Evolutionary conservation across 495 filamentous ascomycete genomes (phyloP), one percentile per base, ranked within the genome.

Genomic region (Amniculicola lignicola): DNA sequence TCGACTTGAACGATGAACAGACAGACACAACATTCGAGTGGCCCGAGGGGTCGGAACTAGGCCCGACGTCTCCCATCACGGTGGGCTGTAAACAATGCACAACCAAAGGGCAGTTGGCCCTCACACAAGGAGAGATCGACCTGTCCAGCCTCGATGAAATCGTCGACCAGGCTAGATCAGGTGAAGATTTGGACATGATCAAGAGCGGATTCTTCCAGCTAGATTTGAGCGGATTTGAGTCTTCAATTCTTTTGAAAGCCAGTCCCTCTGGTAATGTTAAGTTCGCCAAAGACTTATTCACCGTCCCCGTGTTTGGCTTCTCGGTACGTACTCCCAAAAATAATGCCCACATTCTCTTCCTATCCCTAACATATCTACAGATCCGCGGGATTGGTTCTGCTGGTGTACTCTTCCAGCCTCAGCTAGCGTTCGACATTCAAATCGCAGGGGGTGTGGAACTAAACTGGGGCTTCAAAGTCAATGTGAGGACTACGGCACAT

Each of bases 121-220:
- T 53, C 6, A 53, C 49, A 21, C 49, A 53, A 38, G 49, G 49
- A 1, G 36, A 53, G 15, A 29, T 53, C 16, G 37, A 53, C 1
- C 5, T 53, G n/a, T 15, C 24, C 2, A 5, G 24, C 16, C 12
- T 38, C 15, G 16, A 19, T 21, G 49, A 53, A 16, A 7, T 53
- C 3, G 19, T n/a, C 9, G 12, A 29, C 23, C 21, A 42, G 14
- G 18, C 16, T 28, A 38, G 19, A n/a, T 10, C 9, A 2, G 36
- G 36, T 12, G 7, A 28, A 10, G 47, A 51, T 4, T 6, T 53
- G 14, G 49, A 53, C 19, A 33, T 53, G 15, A 33, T 53, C 21
- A 42, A 53, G 22, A 42, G 23, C 12, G 49, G 49, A 41, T 53
- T 42, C 49, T 53, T 53, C 33, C 37, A 53, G 16, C 25, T 41